phyloP scores from a whole-genome alignment of 148 eudicot genomes.

The Pouteria glomerata region DNA sequence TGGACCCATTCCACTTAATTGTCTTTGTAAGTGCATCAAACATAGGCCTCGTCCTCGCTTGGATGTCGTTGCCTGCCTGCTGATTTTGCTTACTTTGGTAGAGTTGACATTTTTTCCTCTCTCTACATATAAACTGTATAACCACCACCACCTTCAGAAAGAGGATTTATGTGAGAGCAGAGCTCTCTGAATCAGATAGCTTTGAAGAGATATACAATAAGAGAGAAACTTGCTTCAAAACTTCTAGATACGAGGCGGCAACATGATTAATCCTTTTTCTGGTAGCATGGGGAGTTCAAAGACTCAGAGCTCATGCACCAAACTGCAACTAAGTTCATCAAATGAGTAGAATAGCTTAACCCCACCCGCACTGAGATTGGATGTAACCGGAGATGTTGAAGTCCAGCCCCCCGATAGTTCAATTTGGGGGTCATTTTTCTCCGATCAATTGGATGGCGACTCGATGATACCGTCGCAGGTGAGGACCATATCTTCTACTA shows the following conservation, averaged over 20 bases:
- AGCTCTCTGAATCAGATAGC: too few relatives aligned
- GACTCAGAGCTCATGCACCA: conserved; percentile 12
- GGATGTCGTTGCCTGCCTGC: too few relatives aligned
- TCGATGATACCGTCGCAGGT: conserved; percentile 36
- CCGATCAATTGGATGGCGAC: conserved; percentile 27
- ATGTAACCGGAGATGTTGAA: conserved; percentile 18
- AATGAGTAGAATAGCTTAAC: not conserved
- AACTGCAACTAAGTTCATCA: not conserved
- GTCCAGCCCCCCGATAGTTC: conserved; percentile 27
- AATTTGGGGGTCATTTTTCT: conserved; percentile 32
- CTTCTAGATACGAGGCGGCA: not conserved
- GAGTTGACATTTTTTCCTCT: too few relatives aligned
- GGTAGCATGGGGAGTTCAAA: conserved; percentile 20
- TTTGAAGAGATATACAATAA: too few relatives aligned
- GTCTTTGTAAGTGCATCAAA: too few relatives aligned
- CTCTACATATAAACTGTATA: too few relatives aligned
- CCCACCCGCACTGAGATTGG: conserved; percentile 15
- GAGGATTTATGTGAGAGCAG: too few relatives aligned
- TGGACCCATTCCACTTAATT: too few relatives aligned
- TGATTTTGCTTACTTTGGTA: too few relatives aligned
- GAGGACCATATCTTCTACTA: conserved; percentile 4
- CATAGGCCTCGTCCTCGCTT: too few relatives aligned
- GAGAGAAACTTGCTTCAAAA: not conserved
- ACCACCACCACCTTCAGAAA: too few relatives aligned
- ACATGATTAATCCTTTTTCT: conserved; percentile 8